Evolutionary conservation across 2,329 filamentous ascomycete genomes (phyloP), one percentile per base, ranked within the genome.

Genomic region (Periglandula ipomoeae): DNA sequence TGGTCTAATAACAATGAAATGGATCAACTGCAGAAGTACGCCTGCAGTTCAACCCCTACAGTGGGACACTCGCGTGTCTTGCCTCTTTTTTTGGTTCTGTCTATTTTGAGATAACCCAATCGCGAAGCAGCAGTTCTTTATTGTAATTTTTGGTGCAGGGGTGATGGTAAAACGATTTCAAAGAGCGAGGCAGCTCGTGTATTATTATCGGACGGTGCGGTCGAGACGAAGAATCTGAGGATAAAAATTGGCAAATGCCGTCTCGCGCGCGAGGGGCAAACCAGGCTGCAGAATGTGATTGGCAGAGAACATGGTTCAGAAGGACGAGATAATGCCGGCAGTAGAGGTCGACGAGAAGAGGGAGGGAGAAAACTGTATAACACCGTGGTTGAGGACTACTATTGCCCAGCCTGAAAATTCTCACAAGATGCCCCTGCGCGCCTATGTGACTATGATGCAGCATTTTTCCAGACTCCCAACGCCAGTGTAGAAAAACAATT

Each of bases 401-500:
- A 39, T 46, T n/a, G 34, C 45, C 26, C 15, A 24, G n/a, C 45
- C 24, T 19, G 37, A 40, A n/a, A 23, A 17, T 27, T 30, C 10
- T 47, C 34, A 39, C 20, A 35, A 26, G 45, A 27, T n/a, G n/a
- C n/a, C n/a, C n/a, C n/a, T n/a, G n/a, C 23, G 9, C 41, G 30
- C 22, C 30, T 32, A 17, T 30, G 45, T 41, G 23, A 38, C 38
- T 15, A 46, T 35, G 34, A 32, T 13, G 15, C 23, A 11, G 24
- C 37, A 22, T 27, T 42, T 17, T 42, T n/a, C n/a, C 39, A 9
- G 22, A 57, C 53, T 58, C 52, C 51, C 51, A 58, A 58, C 61
- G 55, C 60, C 62, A 55, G 50, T 22, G 8, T 41, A 41, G 11
- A 10, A 41, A 47, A 53, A 59, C 57, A 9, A 32, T 32, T 3